These are phyloP conservation scores for Zasmidium angulare DNA, from an alignment of 2,329 filamentous ascomycete species.

Conservation along the genomic window DNA sequence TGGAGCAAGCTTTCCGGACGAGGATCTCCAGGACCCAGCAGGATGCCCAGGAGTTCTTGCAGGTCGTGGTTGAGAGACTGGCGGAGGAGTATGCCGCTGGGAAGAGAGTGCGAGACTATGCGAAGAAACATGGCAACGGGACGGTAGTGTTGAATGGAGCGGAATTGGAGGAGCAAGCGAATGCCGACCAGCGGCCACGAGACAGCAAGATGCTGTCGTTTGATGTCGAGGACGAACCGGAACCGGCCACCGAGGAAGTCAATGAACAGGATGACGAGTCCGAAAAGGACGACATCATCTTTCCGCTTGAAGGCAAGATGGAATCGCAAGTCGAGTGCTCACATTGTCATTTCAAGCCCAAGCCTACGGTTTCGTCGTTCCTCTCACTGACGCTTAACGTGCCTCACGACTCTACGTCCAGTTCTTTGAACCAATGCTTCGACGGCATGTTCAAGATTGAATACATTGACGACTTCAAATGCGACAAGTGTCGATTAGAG, in stretches of 20 bases:
- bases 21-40: constrained; percentile 93
- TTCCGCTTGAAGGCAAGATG: constrained; percentile 86
- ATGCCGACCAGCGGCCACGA: constrained; percentile 5
- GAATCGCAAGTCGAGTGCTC: constrained; percentile 96
- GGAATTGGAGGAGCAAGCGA: constrained; percentile 5
- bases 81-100: constrained; percentile 94
- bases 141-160: not conserved
- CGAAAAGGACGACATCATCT: constrained; percentile 63
- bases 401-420: constrained; percentile 69
- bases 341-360: constrained; percentile 85
- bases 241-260: constrained; percentile 26
- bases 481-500: constrained; percentile 85
- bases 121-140: constrained; percentile 34
- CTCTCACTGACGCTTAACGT: constrained; percentile 91
- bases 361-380: constrained; percentile 78
- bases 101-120: constrained; percentile 65
- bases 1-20: constrained; percentile 85
- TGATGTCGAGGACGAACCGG: constrained; percentile 3
- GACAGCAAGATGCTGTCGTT: constrained; percentile 20
- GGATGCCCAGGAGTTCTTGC: constrained; percentile 95
- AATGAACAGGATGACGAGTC: constrained; percentile 33
- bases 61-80: constrained; percentile 86
- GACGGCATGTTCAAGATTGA: constrained; percentile 94
- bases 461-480: constrained; percentile 95
- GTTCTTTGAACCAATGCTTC: constrained; percentile 82